A percentile compares a stretch with the other conserved stretches of the same genome.
These are phyloP conservation scores for Paralagenidium karlingii DNA, from an alignment of 352 stramenopile genomes.

Conservation along the genomic window DNA sequence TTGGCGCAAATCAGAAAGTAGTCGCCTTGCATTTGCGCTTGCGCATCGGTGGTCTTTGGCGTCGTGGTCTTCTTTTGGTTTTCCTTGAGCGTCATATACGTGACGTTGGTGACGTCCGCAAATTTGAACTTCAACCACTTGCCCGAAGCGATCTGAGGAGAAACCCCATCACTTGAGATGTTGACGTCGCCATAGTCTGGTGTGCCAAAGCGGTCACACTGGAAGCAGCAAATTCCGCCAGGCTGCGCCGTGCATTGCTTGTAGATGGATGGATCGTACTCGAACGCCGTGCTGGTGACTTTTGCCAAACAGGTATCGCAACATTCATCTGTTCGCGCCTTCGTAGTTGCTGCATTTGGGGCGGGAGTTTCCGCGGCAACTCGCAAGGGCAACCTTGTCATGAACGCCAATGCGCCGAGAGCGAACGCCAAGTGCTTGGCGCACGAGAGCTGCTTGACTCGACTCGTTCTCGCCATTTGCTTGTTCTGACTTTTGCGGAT, in stretches of 20 bases:
- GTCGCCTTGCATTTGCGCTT: constrained; percentile 13
- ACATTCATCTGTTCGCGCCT: constrained; percentile 27
- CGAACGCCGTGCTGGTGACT: constrained; percentile 31
- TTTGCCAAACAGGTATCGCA: constrained; percentile 61
- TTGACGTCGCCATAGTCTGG: constrained; percentile 18
- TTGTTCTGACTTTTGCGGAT: no score
- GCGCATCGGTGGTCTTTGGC: constrained; percentile 17
- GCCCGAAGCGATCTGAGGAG: constrained; percentile 10
- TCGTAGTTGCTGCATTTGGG: no score
- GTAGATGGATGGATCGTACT: constrained; percentile 54
- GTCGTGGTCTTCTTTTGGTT: constrained; percentile 61
- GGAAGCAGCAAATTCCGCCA: constrained; percentile 55
- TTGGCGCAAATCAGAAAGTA: constrained; percentile 53
- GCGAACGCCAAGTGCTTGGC: no score
- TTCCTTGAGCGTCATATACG: constrained; percentile 36
- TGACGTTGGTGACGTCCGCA: constrained; percentile 34
- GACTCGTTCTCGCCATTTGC: no score
- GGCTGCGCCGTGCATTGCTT: constrained; percentile 27
- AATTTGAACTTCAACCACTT: constrained; percentile 42
- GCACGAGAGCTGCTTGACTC: no score
- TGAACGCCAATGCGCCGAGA: no score
- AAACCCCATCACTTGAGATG: constrained; percentile 29
- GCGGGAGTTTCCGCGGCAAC: no score
- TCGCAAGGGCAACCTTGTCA: no score
- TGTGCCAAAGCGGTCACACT: constrained; percentile 32